Percentiles rank a stretch among this genome's conserved stretches.
Conservation (phyloP, 106 monocot species). For the Narthecium ossifragum region DNA sequence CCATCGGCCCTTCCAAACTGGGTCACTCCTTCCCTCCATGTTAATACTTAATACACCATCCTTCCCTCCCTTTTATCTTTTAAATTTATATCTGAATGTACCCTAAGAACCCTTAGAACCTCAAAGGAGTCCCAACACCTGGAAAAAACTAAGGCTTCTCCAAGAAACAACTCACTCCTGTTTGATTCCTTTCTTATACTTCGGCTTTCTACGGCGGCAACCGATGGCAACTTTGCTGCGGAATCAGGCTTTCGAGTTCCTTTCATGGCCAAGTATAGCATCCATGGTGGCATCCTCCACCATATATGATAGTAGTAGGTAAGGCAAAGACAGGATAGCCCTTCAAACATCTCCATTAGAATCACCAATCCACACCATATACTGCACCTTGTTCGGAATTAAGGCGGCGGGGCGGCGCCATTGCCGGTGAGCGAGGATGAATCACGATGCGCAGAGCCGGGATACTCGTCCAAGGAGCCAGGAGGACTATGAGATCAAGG, state of each 20-base stretch:
- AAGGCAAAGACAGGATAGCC: background rate
- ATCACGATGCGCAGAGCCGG: background rate
- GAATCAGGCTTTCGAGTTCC: background rate
- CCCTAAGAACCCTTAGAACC: too few species aligned
- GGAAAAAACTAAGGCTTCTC: too few species aligned
- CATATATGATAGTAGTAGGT: background rate
- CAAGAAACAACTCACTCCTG: too few species aligned
- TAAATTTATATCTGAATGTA: too few species aligned
- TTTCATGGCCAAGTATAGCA: background rate
- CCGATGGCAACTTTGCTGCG: constrained; percentile 1
- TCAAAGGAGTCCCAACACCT: too few species aligned
- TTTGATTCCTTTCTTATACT: constrained; percentile 8
- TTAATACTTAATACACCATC: too few species aligned
- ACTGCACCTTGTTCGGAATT: background rate
- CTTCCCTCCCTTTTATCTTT: too few species aligned
- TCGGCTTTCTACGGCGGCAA: background rate
- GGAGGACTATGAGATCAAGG: background rate
- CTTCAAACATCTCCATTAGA: background rate
- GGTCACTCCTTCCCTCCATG: too few species aligned
- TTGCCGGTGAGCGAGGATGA: too few species aligned
- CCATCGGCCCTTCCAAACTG: too few species aligned
- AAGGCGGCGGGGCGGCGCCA: too few species aligned
- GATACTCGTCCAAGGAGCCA: background rate
- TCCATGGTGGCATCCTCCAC: background rate
- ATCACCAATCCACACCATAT: background rate